Base-by-base conservation (phyloP, 1,139 yeast genomes). In the Yamadazyma epiphylla region DNA sequence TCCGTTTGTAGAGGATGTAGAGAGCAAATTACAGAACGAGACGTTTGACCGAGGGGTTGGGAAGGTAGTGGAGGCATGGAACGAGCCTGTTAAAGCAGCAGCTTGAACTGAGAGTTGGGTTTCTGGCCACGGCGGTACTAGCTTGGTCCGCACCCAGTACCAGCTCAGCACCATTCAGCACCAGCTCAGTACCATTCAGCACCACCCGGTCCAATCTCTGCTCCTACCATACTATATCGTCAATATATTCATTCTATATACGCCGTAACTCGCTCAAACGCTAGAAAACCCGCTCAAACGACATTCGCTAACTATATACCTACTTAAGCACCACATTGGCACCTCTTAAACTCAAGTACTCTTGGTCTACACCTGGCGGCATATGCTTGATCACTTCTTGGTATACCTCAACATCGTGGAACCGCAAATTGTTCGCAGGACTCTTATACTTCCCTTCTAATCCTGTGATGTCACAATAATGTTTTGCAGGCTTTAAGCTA, bases 381-480 rank as follows among this genome's bases (percentile, higher is more conserved):
- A 91, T 76, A 39, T 77, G 76, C 52, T 79, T 80, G 37, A 84
- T 75, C 15, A 87, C 84, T 37, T 80, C 73, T 34, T 80, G 84
- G 55, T 77, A 91, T 20, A 94, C 80, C 55, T 91, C 98, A 29
- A 77, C 79, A 50, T 91, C 81, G 58, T 85, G 79, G 55, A 78
- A 91, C 34, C 96, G 64, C 37, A 91, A 63, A 25, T 86, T 83
- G 48, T 80, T 85, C 10, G 81, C 66, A 0, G 94, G 94, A 25
- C 83, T 73, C 50, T 74, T 80, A 63, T 91, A 91, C 27, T 60
- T 70, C 0, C 89, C 94, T 32, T 77, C 81, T 15, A 91, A 64
- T 0, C 98, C 98, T 0, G 98, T 91, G 30, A 91, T 79, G 55
- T 91, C 98, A 60, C 98, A 91, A 60, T 88, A 91, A 47, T 79